These are phyloP conservation scores for Aurifilum marmelostoma DNA, from an alignment of 2,329 filamentous ascomycete species.

Conservation along the genomic window DNA sequence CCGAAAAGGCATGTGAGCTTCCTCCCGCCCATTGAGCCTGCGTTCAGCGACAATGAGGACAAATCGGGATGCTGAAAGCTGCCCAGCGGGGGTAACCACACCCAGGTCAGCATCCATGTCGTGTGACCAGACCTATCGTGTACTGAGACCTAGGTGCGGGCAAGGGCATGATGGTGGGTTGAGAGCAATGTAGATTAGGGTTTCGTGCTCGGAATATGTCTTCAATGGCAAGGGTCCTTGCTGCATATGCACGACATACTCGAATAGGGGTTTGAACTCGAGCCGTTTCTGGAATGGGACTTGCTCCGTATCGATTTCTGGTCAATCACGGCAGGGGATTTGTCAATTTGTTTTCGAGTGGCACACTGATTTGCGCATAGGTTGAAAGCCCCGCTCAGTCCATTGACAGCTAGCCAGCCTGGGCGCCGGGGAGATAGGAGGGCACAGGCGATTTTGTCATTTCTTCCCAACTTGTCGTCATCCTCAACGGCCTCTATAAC, in stretches of 20 bases:
- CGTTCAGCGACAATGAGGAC: conserved; percentile 5
- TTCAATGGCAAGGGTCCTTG: conserved; percentile 8
- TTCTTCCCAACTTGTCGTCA: conserved; percentile 8
- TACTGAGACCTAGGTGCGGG: too few relatives aligned
- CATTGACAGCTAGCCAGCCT: conserved; percentile 1
- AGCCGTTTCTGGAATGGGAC: neutral
- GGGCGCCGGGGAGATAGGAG: conserved; percentile 16
- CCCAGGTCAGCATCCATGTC: conserved; percentile 9
- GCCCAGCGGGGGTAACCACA: neutral
- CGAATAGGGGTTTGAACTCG: neutral
- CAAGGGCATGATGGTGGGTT: neutral
- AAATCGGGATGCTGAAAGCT: conserved; percentile 10
- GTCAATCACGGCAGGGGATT: neutral
- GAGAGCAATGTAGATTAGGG: neutral
- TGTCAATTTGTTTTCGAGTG: neutral
- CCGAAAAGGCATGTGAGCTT: conserved; percentile 19
- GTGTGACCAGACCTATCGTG: conserved; percentile 1
- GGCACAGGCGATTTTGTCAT: conserved; percentile 14
- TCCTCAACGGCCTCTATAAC: conserved; percentile 12
- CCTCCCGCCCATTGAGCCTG: neutral
- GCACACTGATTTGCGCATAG: neutral
- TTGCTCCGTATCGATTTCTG: neutral
- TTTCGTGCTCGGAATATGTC: neutral
- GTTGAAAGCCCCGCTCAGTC: conserved; percentile 1
- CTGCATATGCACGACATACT: conserved; percentile 20